phyloP scores from a whole-genome alignment of 768 basidiomycete genomes.

The Serendipita sp. region DNA sequence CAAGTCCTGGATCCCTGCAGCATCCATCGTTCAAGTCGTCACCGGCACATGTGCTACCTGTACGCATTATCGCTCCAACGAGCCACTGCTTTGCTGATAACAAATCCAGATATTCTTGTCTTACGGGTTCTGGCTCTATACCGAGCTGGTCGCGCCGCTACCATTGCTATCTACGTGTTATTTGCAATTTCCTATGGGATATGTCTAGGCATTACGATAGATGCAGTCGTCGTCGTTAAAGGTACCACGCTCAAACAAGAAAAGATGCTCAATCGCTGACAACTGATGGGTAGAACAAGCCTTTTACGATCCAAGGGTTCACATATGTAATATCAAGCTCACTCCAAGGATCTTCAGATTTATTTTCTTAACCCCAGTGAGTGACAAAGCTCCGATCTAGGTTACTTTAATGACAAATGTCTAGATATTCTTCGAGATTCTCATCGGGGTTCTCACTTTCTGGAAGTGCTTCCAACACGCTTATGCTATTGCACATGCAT shows the following conservation, averaged over 20 bases:
- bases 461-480: slow-evolving; percentile 1
- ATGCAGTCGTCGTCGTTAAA: background rate
- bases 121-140: background rate
- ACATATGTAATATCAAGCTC: background rate
- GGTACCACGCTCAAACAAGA: background rate
- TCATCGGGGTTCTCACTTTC: background rate
- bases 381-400: too few species aligned
- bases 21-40: background rate
- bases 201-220: background rate
- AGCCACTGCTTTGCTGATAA: background rate
- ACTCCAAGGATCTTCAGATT: background rate
- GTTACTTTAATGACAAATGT: too few species aligned
- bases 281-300: background rate
- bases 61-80: background rate
- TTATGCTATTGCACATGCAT: background rate
- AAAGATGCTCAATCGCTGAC: background rate
- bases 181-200: background rate
- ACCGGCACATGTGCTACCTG: background rate
- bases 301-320: background rate
- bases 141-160: background rate
- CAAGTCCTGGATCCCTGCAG: background rate
- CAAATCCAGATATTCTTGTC: background rate
- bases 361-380: background rate
- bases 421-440: background rate
- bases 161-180: background rate